Percentiles rank a stretch among this genome's conserved stretches.
Evolutionary conservation across 257 asterid genomes (phyloP).

Genomic region (Haberlea rhodopensis): DNA sequence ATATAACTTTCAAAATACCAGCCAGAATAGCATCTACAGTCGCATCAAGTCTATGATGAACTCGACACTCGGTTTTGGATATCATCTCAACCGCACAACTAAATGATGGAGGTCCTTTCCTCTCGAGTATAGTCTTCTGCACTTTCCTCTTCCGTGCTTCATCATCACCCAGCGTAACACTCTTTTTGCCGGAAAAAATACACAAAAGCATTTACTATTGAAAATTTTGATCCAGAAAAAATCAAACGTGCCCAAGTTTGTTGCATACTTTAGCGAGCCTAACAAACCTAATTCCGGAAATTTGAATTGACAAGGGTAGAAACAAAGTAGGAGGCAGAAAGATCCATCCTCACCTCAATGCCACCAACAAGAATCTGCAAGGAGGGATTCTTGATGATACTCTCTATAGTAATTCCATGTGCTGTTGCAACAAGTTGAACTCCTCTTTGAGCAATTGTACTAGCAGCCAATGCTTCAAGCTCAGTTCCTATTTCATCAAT

Average conservation of each 20-base stretch:
- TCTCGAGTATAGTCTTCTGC: conserved; percentile 95
- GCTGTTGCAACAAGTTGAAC: conserved; percentile 99
- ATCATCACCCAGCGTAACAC: conserved; percentile 98
- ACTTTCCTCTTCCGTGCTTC: conserved; percentile 98
- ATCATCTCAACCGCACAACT: conserved; percentile 93
- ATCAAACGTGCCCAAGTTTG: background rate
- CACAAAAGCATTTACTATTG: conserved; percentile 16
- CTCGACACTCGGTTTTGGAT: conserved; percentile 84
- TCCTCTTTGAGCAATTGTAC: conserved; percentile 98
- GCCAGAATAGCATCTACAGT: conserved; percentile 95
- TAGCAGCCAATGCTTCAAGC: conserved; percentile 95
- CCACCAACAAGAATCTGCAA: conserved; percentile 96
- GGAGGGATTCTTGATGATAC: conserved; percentile 83
- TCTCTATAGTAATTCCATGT: conserved; percentile 89
- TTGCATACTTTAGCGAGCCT: background rate
- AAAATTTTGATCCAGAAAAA: conserved; percentile 15
- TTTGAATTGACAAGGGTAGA: background rate
- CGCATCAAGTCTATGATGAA: conserved; percentile 85
- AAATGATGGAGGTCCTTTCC: conserved; percentile 95
- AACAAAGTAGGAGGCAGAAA: conserved; percentile 12
- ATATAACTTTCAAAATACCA: conserved; percentile 41
- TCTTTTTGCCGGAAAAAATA: conserved; percentile 39
- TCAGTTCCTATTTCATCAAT: conserved; percentile 98
- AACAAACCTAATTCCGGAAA: background rate
- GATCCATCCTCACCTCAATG: conserved; percentile 64